Conservation (phyloP, 768 basidiomycete species). For the Psilocybe subaeruginosa region DNA sequence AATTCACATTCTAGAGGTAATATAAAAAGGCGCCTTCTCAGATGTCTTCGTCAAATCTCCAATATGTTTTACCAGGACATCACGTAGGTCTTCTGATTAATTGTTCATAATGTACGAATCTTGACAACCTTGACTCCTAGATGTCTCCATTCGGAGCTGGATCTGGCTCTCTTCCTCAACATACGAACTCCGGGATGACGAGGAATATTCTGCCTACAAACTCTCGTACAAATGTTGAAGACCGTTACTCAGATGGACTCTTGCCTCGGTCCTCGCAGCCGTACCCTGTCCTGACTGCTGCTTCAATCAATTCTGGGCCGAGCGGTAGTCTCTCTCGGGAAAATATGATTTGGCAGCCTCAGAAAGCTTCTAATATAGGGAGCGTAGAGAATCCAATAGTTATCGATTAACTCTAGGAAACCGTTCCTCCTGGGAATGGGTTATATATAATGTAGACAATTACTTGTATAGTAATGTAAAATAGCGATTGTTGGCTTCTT, state of each 20-base stretch:
- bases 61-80: neutral
- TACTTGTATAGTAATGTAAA: neutral
- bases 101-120: too few relatives aligned
- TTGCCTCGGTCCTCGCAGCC: neutral
- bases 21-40: neutral
- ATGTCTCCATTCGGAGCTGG: too few relatives aligned
- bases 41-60: neutral
- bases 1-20: too few relatives aligned
- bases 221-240: neutral
- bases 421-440: too few relatives aligned
- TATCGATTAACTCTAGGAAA: constrained; percentile 11
- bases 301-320: neutral
- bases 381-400: constrained; percentile 14
- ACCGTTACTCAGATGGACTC: neutral
- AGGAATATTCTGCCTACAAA: neutral
- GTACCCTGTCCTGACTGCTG: neutral
- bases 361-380: neutral
- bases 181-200: neutral
- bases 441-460: neutral
- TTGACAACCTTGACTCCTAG: too few relatives aligned
- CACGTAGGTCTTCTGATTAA: too few relatives aligned
- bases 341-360: neutral
- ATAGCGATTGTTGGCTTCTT: neutral
- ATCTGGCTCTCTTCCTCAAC: too few relatives aligned
- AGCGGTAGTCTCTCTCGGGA: neutral